Conservation (phyloP, 2,329 filamentous ascomycete genomes). For the Immersiporthe knoxdaviesiana region DNA sequence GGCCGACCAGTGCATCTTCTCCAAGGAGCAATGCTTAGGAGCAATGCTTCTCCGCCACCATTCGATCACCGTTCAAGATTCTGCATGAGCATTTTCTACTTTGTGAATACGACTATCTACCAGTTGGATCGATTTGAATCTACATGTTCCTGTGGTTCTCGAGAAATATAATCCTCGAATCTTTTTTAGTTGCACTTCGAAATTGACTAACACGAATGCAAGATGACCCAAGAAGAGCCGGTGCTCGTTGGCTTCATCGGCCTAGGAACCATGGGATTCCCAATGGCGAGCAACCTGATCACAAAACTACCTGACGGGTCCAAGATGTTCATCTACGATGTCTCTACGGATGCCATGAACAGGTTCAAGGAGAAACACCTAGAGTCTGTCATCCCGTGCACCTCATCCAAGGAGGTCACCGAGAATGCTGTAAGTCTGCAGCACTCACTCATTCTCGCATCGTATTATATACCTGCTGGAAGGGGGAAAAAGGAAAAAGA, state of each 20-base stretch:
- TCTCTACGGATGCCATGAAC: conserved; percentile 58
- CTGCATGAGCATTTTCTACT: background rate
- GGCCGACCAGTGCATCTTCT: conserved; percentile 13
- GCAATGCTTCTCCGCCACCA: background rate
- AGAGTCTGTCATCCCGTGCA: conserved; percentile 47
- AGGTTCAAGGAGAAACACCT: conserved; percentile 57
- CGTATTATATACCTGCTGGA: no score
- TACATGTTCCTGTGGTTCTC: background rate
- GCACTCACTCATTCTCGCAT: conserved; percentile 27
- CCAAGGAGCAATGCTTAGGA: background rate
- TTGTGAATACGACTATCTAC: background rate
- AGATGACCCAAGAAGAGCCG: conserved; percentile 8
- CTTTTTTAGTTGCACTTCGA: background rate
- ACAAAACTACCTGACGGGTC: conserved; percentile 64
- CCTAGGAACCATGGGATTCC: conserved; percentile 54
- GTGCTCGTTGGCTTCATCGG: conserved; percentile 53
- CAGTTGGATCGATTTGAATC: background rate
- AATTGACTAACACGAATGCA: background rate
- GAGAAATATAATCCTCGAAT: background rate
- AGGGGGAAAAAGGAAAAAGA: background rate
- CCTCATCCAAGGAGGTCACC: conserved; percentile 61
- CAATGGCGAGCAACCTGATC: conserved; percentile 70
- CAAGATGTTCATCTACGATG: conserved; percentile 62
- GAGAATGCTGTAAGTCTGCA: conserved; percentile 61
- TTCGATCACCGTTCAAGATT: background rate